These are phyloP conservation scores for Syzygium syzygioides DNA, from an alignment of 441 rosid genomes.

Conservation along the genomic window DNA sequence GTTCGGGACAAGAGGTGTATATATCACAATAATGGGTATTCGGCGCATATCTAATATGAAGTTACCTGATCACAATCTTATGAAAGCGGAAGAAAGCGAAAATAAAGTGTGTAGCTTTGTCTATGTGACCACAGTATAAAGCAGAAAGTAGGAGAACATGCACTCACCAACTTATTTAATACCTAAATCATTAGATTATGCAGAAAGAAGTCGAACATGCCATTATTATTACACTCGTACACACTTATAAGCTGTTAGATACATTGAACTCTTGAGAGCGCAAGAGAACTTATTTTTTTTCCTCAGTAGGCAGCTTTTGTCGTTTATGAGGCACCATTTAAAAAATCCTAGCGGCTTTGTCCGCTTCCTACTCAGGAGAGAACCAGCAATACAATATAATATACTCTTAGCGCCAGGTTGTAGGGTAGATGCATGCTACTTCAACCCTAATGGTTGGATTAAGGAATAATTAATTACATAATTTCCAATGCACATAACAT, in stretches of 20 bases:
- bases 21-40: not conserved
- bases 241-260: conserved; percentile 14
- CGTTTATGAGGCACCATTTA: conserved; percentile 8
- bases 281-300: not conserved
- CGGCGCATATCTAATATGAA: not conserved
- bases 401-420: not conserved
- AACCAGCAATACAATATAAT: not conserved
- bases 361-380: conserved; percentile 9
- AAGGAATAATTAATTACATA: conserved; percentile 13
- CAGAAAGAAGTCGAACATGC: not conserved
- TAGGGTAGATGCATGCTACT: not conserved
- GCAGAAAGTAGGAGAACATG: not conserved
- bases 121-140: not conserved
- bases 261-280: conserved; percentile 28
- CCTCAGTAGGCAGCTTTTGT: conserved; percentile 23
- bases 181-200: not conserved
- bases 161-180: not conserved
- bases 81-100: not conserved
- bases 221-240: not conserved
- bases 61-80: not conserved
- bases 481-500: not conserved
- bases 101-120: not conserved
- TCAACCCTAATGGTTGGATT: conserved; percentile 19
- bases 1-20: not conserved
- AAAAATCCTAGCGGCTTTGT: conserved; percentile 23